Evolutionary conservation across 1,284 basidiomycete species (phyloP).

Genomic region (Lentinus polychrous): DNA sequence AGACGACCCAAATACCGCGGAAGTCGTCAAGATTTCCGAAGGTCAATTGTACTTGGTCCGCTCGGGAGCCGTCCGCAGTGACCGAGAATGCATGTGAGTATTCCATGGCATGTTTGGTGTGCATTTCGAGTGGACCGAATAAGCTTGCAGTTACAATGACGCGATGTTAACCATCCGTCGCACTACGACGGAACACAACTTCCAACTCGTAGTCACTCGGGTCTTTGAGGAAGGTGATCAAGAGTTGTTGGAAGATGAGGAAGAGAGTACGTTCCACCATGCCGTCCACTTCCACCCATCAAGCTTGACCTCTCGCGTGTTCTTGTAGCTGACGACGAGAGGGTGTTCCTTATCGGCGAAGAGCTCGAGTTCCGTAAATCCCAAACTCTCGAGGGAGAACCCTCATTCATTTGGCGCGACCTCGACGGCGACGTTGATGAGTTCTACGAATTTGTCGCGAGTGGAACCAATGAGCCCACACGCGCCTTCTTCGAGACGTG

Average conservation of each 20-base stretch:
- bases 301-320: background rate
- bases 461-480: conserved; percentile 78
- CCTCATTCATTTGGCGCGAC: conserved; percentile 87
- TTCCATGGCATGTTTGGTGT: background rate
- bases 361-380: conserved; percentile 80
- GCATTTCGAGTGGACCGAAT: background rate
- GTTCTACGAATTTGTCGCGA: conserved; percentile 75
- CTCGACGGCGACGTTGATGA: conserved; percentile 78
- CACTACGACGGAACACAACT: conserved; percentile 80
- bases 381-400: conserved; percentile 66
- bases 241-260: conserved; percentile 89
- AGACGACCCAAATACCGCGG: conserved; percentile 85
- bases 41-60: conserved; percentile 91
- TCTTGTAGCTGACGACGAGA: conserved; percentile 80
- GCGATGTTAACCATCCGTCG: conserved; percentile 93
- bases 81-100: conserved; percentile 94
- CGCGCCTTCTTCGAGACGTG: conserved; percentile 88
- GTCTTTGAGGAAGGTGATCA: conserved; percentile 96
- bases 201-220: conserved; percentile 93
- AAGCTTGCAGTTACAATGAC: conserved; percentile 75
- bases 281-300: background rate
- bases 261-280: conserved; percentile 49
- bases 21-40: conserved; percentile 90
- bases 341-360: conserved; percentile 86
- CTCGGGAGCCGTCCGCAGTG: conserved; percentile 85